Percentiles rank a stretch among this genome's conserved stretches.
Conservation (phyloP, 2,329 filamentous ascomycete genomes). For the Claviceps arundinis region DNA sequence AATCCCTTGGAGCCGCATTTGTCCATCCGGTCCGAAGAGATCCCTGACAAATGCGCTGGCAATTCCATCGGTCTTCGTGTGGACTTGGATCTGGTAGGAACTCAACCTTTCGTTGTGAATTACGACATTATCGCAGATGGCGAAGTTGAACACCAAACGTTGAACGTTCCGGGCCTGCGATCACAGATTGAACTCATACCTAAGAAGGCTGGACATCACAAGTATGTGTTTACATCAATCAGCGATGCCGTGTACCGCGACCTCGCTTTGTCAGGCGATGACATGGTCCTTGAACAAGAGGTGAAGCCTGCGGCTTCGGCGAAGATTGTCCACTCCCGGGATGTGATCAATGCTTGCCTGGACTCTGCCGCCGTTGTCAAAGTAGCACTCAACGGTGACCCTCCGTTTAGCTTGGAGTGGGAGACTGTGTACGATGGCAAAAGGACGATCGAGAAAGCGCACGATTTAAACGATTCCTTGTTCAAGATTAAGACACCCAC, state of each 20-base stretch:
- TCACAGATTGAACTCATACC: constrained; percentile 79
- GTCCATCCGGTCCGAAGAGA: constrained; percentile 60
- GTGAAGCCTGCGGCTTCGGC: constrained; percentile 89
- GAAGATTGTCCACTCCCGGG: constrained; percentile 43
- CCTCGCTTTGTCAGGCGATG: constrained; percentile 46
- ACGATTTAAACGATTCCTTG: constrained; percentile 46
- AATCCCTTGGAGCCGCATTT: constrained; percentile 83
- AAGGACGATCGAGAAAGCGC: constrained; percentile 53
- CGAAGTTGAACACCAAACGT: constrained; percentile 38
- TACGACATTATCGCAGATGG: constrained; percentile 61
- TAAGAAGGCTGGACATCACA: constrained; percentile 67
- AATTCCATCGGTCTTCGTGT: constrained; percentile 85
- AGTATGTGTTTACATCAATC: constrained; percentile 71
- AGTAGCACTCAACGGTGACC: constrained; percentile 64
- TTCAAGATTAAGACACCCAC: constrained; percentile 64
- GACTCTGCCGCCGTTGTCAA: constrained; percentile 67
- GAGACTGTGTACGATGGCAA: constrained; percentile 85
- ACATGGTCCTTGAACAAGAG: constrained; percentile 64
- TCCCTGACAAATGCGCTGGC: constrained; percentile 89
- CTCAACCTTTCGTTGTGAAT: constrained; percentile 73
- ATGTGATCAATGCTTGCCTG: constrained; percentile 59
- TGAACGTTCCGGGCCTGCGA: constrained; percentile 56
- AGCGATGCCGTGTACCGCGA: constrained; percentile 69
- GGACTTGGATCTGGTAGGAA: constrained; percentile 79
- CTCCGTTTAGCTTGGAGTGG: constrained; percentile 82